Evolutionary conservation across 2,329 filamentous ascomycete genomes (phyloP).

Genomic region (Ophiocordyceps camponoti-saundersi): DNA sequence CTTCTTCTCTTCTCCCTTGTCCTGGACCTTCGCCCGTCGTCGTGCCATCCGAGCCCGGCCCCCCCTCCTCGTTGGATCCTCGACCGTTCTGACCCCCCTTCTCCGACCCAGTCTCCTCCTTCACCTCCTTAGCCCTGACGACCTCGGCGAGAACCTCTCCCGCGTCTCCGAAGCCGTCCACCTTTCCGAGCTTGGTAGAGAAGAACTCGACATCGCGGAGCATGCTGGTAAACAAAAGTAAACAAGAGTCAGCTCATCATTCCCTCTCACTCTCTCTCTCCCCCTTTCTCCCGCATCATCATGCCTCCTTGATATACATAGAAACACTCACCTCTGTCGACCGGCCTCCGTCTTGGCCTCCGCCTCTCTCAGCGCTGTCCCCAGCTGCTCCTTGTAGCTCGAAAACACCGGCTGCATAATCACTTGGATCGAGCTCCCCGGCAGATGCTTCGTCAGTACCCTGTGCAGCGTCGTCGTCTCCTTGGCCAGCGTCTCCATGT

Average conservation of each 20-base stretch:
- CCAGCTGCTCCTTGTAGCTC: conserved; percentile 67
- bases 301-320: background rate
- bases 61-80: background rate
- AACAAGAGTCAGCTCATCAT: no score
- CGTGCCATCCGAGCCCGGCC: background rate
- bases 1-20: background rate
- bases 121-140: conserved; percentile 39
- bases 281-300: background rate
- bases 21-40: background rate
- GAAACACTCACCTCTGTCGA: conserved; percentile 45
- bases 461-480: conserved; percentile 75
- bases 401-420: conserved; percentile 79
- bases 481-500: conserved; percentile 76
- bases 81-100: background rate
- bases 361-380: conserved; percentile 49
- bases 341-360: conserved; percentile 49
- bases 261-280: background rate
- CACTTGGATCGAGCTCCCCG: conserved; percentile 56
- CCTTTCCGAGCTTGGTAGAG: conserved; percentile 50
- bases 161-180: conserved; percentile 63
- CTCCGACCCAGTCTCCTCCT: conserved; percentile 3
- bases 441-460: conserved; percentile 66
- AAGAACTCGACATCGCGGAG: conserved; percentile 61
- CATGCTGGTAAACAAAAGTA: conserved; percentile 40
- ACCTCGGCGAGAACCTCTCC: conserved; percentile 52